These are phyloP conservation scores for Lavandula angustifolia DNA, from an alignment of 257 asterid species.

Conservation along the genomic window DNA sequence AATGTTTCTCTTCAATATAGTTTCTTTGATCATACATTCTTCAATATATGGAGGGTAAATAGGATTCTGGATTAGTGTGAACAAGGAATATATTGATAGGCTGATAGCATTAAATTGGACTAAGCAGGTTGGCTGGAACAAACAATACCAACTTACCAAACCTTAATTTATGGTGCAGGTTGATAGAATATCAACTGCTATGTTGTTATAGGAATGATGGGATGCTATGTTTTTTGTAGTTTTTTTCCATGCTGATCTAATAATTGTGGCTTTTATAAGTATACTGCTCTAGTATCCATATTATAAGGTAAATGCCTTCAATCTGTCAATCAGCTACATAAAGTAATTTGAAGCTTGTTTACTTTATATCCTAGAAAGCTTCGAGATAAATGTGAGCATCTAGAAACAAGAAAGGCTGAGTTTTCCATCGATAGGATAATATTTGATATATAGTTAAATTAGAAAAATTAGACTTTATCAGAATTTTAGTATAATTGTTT, in stretches of 20 bases:
- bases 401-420: background rate
- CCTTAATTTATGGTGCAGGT: background rate
- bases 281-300: background rate
- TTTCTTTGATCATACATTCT: background rate
- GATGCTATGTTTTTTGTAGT: constrained; percentile 1
- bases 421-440: background rate
- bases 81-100: background rate
- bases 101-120: background rate
- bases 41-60: constrained; percentile 7
- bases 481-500: background rate
- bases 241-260: constrained; percentile 1
- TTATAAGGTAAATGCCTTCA: constrained; percentile 4
- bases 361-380: background rate
- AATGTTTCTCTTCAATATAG: background rate
- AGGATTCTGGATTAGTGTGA: background rate
- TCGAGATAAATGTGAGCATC: constrained; percentile 20
- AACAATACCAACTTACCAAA: background rate
- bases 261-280: constrained; percentile 18
- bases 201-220: background rate
- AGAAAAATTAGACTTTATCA: background rate
- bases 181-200: background rate
- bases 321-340: constrained; percentile 9
- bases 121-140: background rate
- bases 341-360: background rate
- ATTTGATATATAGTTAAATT: background rate